Base-by-base conservation (phyloP, 2,329 filamentous ascomycete species). In the Penicillium sp. region DNA sequence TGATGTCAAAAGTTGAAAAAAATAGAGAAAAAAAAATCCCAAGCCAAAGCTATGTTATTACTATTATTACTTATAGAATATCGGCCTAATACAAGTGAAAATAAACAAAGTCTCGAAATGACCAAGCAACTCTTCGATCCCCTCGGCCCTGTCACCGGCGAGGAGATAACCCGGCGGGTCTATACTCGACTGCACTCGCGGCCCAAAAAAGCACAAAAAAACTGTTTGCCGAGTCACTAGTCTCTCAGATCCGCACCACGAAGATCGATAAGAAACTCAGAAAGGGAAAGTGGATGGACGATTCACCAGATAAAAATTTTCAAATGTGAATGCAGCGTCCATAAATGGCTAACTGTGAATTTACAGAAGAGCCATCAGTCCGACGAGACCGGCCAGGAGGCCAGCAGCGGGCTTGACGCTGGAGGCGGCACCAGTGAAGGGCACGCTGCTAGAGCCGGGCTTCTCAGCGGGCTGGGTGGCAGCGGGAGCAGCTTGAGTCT, bases 321-420 rank as follows among this genome's bases (percentile, higher is more conserved):
- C 52, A 35, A 39, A 14, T n/a, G 41, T 24, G 41, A 52, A 16
- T 16, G 31, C 22, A 40, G 47, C 39, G 19, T 6, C 37, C 35
- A 64, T 31, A 52, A 52, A 56, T 63, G 14, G 35, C 36, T 53
- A 60, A 53, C 50, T 58, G 56, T 58, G 57, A 54, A 58, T 69
- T 70, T 76, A 77, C 60, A 77, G 70, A 50, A 77, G 63, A 64
- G 72, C 73, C 68, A 76, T 75, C 60, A 75, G 49, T 44, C 69
- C 75, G 58, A 77, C 67, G 54, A 75, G 61, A 65, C 69, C 76
- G 56, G 70, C 73, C 61, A 76, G 64, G 61, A 78, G 62, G 53
- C 74, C 74, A 55, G 64, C 72, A 56, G 70, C 66, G 46, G 74
- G 74, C 69, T 75, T 69, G 61, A 71, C 65, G 61, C 56, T 68